phyloP scores from a whole-genome alignment of 1,284 basidiomycete species.

The Termitomyces sp. region DNA sequence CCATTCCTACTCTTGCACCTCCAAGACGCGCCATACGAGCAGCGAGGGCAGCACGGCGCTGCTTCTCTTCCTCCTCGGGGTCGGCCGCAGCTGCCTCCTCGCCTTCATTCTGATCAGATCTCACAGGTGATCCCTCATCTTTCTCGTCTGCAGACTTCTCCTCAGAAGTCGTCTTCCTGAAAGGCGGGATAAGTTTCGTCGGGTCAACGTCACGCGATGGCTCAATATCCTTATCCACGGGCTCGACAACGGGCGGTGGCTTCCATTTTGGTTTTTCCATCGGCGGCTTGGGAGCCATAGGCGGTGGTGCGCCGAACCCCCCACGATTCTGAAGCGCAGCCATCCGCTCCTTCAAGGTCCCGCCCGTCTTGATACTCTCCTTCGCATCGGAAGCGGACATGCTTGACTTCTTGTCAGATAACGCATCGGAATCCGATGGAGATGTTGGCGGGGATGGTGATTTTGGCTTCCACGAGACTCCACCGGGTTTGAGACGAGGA shows the following conservation, averaged over 20 bases:
- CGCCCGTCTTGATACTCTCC: constrained; percentile 68
- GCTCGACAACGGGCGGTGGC: constrained; percentile 48
- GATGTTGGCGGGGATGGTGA: constrained; percentile 48
- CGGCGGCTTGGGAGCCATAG: constrained; percentile 55
- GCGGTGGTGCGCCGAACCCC: constrained; percentile 61
- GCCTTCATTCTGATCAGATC: constrained; percentile 16
- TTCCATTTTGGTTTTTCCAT: constrained; percentile 81
- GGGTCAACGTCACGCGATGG: constrained; percentile 10
- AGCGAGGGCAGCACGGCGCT: constrained; percentile 76
- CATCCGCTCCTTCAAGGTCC: constrained; percentile 87
- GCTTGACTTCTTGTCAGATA: constrained; percentile 24
- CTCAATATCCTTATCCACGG: constrained; percentile 34
- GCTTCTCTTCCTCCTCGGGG: constrained; percentile 72
- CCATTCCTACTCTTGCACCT: constrained; percentile 81
- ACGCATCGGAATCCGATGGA: constrained; percentile 14
- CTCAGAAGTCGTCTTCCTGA: constrained; percentile 19
- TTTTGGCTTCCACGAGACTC: constrained; percentile 66
- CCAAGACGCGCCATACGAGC: constrained; percentile 82
- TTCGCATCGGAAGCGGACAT: constrained; percentile 85
- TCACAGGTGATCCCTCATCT: constrained; percentile 13
- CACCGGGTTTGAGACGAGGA: constrained; percentile 67
- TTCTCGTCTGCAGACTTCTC: constrained; percentile 25
- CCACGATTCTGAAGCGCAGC: constrained; percentile 79
- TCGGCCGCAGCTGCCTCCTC: constrained; percentile 41
- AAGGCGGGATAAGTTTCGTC: constrained; percentile 23